Conservation (phyloP, 2,329 filamentous ascomycete species). For the Claviceps spartinae region DNA sequence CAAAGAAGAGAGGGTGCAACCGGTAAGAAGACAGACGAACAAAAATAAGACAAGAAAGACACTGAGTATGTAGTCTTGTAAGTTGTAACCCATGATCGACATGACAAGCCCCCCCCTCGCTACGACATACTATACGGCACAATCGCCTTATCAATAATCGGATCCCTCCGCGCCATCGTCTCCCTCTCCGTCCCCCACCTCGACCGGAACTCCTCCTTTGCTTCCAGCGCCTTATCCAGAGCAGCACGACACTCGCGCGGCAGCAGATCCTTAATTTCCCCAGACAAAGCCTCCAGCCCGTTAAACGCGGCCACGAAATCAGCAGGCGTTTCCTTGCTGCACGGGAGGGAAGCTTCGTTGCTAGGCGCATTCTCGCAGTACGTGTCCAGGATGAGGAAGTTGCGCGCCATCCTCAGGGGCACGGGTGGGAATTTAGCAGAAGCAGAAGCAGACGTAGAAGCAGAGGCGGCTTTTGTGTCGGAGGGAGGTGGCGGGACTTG, state of each 20-base stretch:
- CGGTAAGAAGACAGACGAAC: no score
- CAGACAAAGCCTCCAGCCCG: constrained; percentile 49
- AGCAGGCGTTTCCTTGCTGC: constrained; percentile 27
- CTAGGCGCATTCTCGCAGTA: constrained; percentile 37
- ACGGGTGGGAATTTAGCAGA: constrained; percentile 33
- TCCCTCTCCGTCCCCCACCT: constrained; percentile 59
- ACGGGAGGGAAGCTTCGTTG: constrained; percentile 32
- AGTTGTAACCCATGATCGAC: neutral
- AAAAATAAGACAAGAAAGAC: neutral
- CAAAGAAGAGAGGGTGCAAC: neutral
- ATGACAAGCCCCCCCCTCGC: neutral
- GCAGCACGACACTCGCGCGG: constrained; percentile 58
- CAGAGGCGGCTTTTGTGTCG: constrained; percentile 11
- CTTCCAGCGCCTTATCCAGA: constrained; percentile 52
- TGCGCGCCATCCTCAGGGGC: constrained; percentile 35
- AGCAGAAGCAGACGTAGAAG: constrained; percentile 7
- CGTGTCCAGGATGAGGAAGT: constrained; percentile 43
- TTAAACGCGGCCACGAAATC: constrained; percentile 39
- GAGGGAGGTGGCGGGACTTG: constrained; percentile 36
- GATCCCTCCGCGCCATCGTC: constrained; percentile 37
- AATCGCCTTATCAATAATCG: constrained; percentile 50
- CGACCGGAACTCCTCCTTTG: constrained; percentile 58
- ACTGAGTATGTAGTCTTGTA: neutral
- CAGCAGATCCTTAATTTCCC: constrained; percentile 52
- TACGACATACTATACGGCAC: constrained; percentile 39